phyloP scores from a whole-genome alignment of 2,329 filamentous ascomycete species.

The Pseudopithomyces chartarum region DNA sequence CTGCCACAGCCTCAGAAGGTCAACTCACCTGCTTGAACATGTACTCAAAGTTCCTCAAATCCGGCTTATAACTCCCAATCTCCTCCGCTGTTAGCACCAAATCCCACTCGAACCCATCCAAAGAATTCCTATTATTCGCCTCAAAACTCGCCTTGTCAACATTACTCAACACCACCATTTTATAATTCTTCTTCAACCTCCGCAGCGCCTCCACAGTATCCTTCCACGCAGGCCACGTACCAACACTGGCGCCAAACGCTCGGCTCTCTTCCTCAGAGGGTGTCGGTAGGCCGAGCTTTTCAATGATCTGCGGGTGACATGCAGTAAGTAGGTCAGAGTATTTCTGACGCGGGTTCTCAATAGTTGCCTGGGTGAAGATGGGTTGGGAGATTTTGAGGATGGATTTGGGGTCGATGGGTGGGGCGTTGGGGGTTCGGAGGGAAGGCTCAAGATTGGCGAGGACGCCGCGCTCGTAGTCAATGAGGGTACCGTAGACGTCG shows the following conservation, averaged over 20 bases:
- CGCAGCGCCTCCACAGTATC: slow-evolving; percentile 62
- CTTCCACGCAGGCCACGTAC: slow-evolving; percentile 61
- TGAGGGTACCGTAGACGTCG: slow-evolving; percentile 79
- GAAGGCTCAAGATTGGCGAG: slow-evolving; percentile 58
- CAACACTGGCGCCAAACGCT: slow-evolving; percentile 58
- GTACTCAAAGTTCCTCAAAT: slow-evolving; percentile 67
- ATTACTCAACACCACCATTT: slow-evolving; percentile 66
- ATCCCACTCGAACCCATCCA: slow-evolving; percentile 64
- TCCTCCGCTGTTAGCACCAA: slow-evolving; percentile 72
- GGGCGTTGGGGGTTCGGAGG: slow-evolving; percentile 43
- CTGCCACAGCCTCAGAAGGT: background rate
- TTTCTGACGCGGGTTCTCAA: slow-evolving; percentile 58
- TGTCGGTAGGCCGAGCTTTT: slow-evolving; percentile 47
- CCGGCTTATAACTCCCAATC: slow-evolving; percentile 74
- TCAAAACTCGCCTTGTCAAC: slow-evolving; percentile 61
- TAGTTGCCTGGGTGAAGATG: slow-evolving; percentile 53
- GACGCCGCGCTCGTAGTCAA: slow-evolving; percentile 78
- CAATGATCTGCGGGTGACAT: slow-evolving; percentile 55
- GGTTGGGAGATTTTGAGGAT: slow-evolving; percentile 50
- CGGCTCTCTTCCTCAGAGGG: slow-evolving; percentile 49
- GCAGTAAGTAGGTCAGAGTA: slow-evolving; percentile 66
- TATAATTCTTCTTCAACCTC: slow-evolving; percentile 57
- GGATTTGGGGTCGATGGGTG: slow-evolving; percentile 27
- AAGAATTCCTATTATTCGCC: slow-evolving; percentile 53
- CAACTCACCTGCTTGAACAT: slow-evolving; percentile 57